phyloP scores from a whole-genome alignment of 192 early-diverging fungal genomes.

The Coemansia sp. region DNA sequence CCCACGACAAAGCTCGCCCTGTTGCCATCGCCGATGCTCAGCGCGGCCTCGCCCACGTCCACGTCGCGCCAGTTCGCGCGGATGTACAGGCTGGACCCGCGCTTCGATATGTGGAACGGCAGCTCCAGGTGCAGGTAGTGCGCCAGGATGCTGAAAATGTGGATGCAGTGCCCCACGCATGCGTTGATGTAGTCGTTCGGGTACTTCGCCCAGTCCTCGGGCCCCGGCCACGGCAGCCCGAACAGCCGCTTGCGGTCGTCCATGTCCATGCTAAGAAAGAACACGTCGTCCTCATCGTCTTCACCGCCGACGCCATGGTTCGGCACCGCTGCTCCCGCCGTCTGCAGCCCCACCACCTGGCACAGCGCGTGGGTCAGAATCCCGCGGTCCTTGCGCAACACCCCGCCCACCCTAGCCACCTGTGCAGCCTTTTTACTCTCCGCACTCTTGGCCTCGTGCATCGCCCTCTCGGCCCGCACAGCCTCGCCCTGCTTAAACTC shows the following conservation, averaged over 20 bases:
- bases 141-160: conserved; percentile 44
- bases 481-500: conserved; percentile 5
- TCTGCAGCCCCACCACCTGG: conserved; percentile 44
- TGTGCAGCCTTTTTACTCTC: conserved; percentile 4
- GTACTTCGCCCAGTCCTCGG: conserved; percentile 48
- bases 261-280: conserved; percentile 18
- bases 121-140: conserved; percentile 40
- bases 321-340: conserved; percentile 8
- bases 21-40: conserved; percentile 24
- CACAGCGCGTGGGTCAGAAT: conserved; percentile 40
- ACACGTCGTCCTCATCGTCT: conserved; percentile 18
- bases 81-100: conserved; percentile 37
- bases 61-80: conserved; percentile 40
- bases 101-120: conserved; percentile 42
- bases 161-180: conserved; percentile 45
- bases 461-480: neutral
- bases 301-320: neutral
- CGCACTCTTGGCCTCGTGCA: conserved; percentile 2
- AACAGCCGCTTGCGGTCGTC: conserved; percentile 31
- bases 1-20: conserved; percentile 40
- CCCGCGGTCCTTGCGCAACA: conserved; percentile 31
- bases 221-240: conserved; percentile 51
- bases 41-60: conserved; percentile 35
- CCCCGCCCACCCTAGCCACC: conserved; percentile 2
- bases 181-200: conserved; percentile 52